Percentiles rank a stretch among this genome's conserved stretches.
These are phyloP conservation scores for Talaromyces verruculosus DNA, from an alignment of 2,329 filamentous ascomycete species.

Conservation along the genomic window DNA sequence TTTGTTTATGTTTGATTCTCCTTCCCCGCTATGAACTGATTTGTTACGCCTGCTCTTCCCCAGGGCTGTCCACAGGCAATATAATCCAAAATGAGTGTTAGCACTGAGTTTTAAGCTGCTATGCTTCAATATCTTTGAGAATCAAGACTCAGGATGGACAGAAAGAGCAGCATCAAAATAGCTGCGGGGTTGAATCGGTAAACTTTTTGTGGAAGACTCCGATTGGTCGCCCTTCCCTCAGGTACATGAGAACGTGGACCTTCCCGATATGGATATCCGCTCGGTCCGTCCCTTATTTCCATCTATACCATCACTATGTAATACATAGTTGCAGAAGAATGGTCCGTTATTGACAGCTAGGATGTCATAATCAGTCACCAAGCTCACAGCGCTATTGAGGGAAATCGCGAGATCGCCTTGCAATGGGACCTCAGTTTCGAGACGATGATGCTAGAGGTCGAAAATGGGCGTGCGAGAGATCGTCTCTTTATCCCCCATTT, in stretches of 20 bases:
- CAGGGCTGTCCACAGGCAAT: neutral
- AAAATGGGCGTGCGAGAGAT: slow-evolving; percentile 24
- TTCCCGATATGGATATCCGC: neutral
- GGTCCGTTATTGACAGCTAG: too few species aligned
- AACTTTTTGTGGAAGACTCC: neutral
- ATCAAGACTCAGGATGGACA: neutral
- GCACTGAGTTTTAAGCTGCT: neutral
- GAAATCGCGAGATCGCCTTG: neutral
- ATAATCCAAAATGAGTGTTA: neutral
- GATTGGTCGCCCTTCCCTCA: slow-evolving; percentile 8
- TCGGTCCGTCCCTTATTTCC: neutral
- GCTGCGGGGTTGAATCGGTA: slow-evolving; percentile 13
- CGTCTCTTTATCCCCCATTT: neutral
- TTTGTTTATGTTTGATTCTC: neutral
- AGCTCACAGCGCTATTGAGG: too few species aligned
- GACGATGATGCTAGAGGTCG: slow-evolving; percentile 28
- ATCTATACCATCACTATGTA: neutral
- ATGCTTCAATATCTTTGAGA: neutral
- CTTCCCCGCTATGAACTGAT: neutral
- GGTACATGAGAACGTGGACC: neutral
- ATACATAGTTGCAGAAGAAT: too few species aligned
- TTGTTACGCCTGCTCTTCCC: neutral
- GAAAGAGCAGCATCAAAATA: neutral
- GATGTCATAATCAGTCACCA: too few species aligned
- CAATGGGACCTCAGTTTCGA: slow-evolving; percentile 23